Evolutionary conservation across 805 yeast species (phyloP).

Genomic region (Kodamaea kakaduensis): DNA sequence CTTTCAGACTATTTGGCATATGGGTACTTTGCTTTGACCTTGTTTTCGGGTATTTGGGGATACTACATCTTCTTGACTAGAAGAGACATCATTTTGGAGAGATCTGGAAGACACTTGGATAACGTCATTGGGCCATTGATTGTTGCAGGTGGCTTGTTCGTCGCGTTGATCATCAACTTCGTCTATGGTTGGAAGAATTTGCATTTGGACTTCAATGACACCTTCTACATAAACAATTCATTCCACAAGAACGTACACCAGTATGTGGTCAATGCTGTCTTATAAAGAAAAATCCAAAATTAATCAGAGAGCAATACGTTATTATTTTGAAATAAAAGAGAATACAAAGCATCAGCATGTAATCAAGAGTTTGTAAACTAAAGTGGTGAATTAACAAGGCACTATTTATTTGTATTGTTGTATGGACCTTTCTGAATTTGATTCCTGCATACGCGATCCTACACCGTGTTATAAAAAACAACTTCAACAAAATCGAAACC

Average conservation of each 20-base stretch:
- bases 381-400: too few relatives aligned
- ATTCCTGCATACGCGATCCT: slow-evolving; percentile 7
- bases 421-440: too few relatives aligned
- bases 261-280: slow-evolving; percentile 23
- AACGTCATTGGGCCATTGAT: slow-evolving; percentile 86
- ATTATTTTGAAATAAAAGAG: too few relatives aligned
- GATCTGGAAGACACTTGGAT: slow-evolving; percentile 86
- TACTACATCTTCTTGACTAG: slow-evolving; percentile 71
- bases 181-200: slow-evolving; percentile 49
- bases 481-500: slow-evolving; percentile 3
- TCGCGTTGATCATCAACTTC: slow-evolving; percentile 70
- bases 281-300: too few relatives aligned
- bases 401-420: too few relatives aligned
- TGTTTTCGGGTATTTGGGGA: slow-evolving; percentile 88
- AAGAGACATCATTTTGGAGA: slow-evolving; percentile 65
- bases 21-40: slow-evolving; percentile 71
- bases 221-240: slow-evolving; percentile 30
- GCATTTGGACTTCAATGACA: slow-evolving; percentile 22
- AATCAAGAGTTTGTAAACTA: background rate
- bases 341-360: too few relatives aligned
- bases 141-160: slow-evolving; percentile 63
- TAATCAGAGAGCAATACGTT: too few relatives aligned
- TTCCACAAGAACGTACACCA: slow-evolving; percentile 34
- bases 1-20: slow-evolving; percentile 73
- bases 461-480: slow-evolving; percentile 11